phyloP scores from a whole-genome alignment of 495 filamentous ascomycete genomes.

The Bathelium albidoporum region DNA sequence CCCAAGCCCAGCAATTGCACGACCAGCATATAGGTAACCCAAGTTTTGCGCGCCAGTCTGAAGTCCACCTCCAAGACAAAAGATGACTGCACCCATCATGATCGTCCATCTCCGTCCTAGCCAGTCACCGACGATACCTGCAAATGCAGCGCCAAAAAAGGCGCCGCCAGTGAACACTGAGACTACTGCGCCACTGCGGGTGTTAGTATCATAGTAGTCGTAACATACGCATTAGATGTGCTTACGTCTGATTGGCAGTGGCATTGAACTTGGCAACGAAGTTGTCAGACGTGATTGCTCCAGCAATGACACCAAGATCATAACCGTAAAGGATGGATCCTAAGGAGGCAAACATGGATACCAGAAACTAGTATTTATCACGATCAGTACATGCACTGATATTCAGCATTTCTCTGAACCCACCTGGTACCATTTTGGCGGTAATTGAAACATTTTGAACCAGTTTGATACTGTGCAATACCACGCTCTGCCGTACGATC shows the following conservation, averaged over 20 bases:
- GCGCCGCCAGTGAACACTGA: conserved; percentile 59
- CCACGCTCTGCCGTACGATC: background rate
- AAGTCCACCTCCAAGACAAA: conserved; percentile 29
- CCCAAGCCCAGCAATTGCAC: conserved; percentile 23
- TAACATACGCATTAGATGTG: conserved; percentile 28
- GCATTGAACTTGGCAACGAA: conserved; percentile 44
- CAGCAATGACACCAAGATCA: conserved; percentile 34
- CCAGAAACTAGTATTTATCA: conserved; percentile 24
- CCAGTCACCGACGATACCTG: conserved; percentile 37
- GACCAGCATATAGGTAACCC: conserved; percentile 28
- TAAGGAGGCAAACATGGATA: conserved; percentile 31
- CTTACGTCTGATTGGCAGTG: conserved; percentile 45
- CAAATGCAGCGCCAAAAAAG: conserved; percentile 45
- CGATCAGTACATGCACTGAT: background rate
- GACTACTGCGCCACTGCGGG: conserved; percentile 56
- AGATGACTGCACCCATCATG: conserved; percentile 30
- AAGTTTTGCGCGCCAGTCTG: conserved; percentile 31
- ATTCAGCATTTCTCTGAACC: conserved; percentile 2
- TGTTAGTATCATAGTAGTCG: conserved; percentile 41
- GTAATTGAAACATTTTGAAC: conserved; percentile 38
- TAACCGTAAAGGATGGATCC: conserved; percentile 34
- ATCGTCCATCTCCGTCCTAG: conserved; percentile 41
- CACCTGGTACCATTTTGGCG: conserved; percentile 49
- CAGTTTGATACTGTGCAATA: background rate
- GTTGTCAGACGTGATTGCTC: conserved; percentile 26